These are phyloP conservation scores for Populus simonii DNA, from an alignment of 345 rosid genomes.

Conservation along the genomic window DNA sequence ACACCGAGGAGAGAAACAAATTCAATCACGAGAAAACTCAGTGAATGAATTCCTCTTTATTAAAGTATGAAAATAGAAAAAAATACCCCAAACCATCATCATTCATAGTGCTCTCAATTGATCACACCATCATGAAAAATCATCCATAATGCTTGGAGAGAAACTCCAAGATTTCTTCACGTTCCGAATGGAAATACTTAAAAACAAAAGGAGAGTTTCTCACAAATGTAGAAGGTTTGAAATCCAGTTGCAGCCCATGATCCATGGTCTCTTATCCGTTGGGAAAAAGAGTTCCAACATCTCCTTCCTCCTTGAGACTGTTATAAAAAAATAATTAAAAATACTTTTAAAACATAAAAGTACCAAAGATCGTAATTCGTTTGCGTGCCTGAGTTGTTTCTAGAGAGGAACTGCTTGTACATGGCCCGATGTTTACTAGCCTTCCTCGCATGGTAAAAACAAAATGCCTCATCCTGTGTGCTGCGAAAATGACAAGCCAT, in stretches of 20 bases:
- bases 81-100: not conserved
- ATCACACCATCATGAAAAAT: constrained; percentile 6
- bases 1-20: no score
- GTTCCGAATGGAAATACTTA: constrained; percentile 30
- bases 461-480: not conserved
- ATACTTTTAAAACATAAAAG: no score
- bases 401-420: not conserved
- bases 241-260: constrained; percentile 85
- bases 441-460: not conserved
- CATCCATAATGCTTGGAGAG: constrained; percentile 16
- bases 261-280: constrained; percentile 82
- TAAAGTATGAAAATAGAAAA: constrained; percentile 4
- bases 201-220: constrained; percentile 13
- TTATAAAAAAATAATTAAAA: no score
- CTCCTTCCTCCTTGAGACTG: constrained; percentile 35
- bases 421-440: not conserved
- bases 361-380: no score
- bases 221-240: constrained; percentile 76
- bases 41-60: constrained; percentile 9
- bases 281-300: constrained; percentile 99
- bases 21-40: not conserved
- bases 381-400: not conserved
- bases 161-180: constrained; percentile 41
- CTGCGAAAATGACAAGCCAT: not conserved
- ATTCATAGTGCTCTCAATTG: constrained; percentile 1